Conservation (phyloP, 176 grass and related monocot genomes). For the Zizania latifolia region DNA sequence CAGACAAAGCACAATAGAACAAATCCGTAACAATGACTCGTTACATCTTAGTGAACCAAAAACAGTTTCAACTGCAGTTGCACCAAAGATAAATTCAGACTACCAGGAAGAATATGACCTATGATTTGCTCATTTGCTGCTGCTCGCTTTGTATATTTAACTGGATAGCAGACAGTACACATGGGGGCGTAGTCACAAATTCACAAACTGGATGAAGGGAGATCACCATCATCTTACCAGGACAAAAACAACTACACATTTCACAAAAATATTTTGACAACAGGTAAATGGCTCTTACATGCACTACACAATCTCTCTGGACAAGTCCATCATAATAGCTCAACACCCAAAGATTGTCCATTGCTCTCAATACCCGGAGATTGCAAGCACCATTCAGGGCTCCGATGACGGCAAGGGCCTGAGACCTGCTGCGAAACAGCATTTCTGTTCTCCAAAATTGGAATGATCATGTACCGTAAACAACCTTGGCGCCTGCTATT, state of each 20-base stretch:
- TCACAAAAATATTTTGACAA: conserved; percentile 37
- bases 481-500: conserved; percentile 31
- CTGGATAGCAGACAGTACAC: background rate
- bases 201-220: conserved; percentile 36
- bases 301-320: conserved; percentile 29
- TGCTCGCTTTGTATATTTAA: background rate
- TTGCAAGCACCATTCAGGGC: background rate
- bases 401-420: background rate
- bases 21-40: background rate
- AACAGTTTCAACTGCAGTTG: background rate
- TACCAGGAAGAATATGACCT: background rate
- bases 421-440: conserved; percentile 10
- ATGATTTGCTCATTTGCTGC: too few relatives aligned
- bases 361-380: conserved; percentile 8
- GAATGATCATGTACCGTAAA: background rate
- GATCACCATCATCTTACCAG: conserved; percentile 13
- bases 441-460: conserved; percentile 45
- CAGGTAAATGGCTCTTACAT: conserved; percentile 14
- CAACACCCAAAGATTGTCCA: background rate
- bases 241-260: conserved; percentile 33
- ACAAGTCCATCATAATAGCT: background rate
- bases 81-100: background rate
- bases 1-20: too few relatives aligned
- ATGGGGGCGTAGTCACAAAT: conserved; percentile 36
- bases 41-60: background rate